phyloP scores from a whole-genome alignment of 768 basidiomycete species.

The Pisolithus sp. region DNA sequence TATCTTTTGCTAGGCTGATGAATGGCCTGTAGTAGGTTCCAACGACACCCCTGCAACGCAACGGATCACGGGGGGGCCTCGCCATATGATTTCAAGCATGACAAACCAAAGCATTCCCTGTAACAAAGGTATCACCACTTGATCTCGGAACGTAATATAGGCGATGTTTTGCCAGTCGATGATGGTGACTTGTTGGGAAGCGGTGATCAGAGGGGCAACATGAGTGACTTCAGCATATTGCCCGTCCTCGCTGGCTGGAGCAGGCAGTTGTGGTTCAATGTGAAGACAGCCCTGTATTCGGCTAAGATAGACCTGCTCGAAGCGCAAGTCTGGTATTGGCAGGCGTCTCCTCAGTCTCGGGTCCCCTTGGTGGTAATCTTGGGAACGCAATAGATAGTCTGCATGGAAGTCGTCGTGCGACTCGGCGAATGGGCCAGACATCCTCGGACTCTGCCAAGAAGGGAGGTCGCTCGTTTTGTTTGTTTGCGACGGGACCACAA shows the following conservation, averaged over 20 bases:
- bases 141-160: constrained; percentile 64
- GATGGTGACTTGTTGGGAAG: constrained; percentile 32
- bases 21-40: constrained; percentile 28
- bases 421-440: constrained; percentile 6
- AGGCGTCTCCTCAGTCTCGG: constrained; percentile 30
- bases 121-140: constrained; percentile 58
- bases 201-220: constrained; percentile 22
- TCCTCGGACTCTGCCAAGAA: neutral
- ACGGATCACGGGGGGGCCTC: neutral
- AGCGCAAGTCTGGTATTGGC: constrained; percentile 72
- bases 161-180: constrained; percentile 53
- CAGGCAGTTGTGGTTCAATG: constrained; percentile 24
- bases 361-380: constrained; percentile 11
- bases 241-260: constrained; percentile 11
- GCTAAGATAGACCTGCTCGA: constrained; percentile 64
- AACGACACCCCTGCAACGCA: constrained; percentile 20
- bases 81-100: neutral
- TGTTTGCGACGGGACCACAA: too few species aligned
- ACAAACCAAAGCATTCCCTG: constrained; percentile 65
- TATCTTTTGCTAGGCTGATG: constrained; percentile 16
- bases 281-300: constrained; percentile 51
- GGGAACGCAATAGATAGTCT: constrained; percentile 13
- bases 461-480: too few species aligned
- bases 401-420: constrained; percentile 14
- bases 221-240: constrained; percentile 17